These are phyloP conservation scores for Crucihimalaya himalaica DNA, from an alignment of 345 rosid genomes.

Conservation along the genomic window DNA sequence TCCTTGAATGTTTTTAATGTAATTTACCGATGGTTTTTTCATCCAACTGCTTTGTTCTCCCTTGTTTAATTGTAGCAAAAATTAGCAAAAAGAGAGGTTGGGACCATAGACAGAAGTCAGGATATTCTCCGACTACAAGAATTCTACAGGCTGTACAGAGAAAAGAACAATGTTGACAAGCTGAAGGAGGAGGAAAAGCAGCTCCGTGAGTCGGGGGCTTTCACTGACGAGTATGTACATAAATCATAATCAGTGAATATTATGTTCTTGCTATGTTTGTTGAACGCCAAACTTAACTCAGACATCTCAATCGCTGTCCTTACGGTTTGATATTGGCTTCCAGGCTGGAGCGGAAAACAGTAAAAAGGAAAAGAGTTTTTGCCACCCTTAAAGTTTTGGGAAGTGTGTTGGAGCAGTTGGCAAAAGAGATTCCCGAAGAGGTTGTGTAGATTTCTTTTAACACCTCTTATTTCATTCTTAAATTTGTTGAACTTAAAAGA, in stretches of 20 bases:
- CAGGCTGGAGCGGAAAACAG: conserved; percentile 86
- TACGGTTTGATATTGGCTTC: conserved; percentile 34
- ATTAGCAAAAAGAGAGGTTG: conserved; percentile 87
- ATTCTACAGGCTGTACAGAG: conserved; percentile 79
- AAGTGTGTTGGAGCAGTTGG: conserved; percentile 76
- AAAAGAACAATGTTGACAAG: conserved; percentile 72
- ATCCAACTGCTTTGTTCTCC: conserved; percentile 8
- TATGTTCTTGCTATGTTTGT: conserved; percentile 1
- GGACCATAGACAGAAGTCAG: conserved; percentile 84
- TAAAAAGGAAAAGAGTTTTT: conserved; percentile 81
- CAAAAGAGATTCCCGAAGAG: conserved; percentile 87
- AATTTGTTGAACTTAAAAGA: not conserved
- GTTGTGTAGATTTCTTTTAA: conserved; percentile 43
- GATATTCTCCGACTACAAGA: conserved; percentile 81
- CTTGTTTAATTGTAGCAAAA: conserved; percentile 76
- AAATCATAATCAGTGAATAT: not conserved
- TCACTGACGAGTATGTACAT: conserved; percentile 78
- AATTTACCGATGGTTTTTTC: conserved; percentile 9
- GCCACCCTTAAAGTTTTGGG: conserved; percentile 87
- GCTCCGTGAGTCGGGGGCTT: conserved; percentile 75
- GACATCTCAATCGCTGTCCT: conserved; percentile 5
- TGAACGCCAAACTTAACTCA: conserved; percentile 17
- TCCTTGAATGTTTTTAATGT: not conserved
- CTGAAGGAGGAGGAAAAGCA: conserved; percentile 78
- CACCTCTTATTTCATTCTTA: conserved; percentile 12